phyloP scores from a whole-genome alignment of 768 basidiomycete genomes.

The Lactarius trivialis region DNA sequence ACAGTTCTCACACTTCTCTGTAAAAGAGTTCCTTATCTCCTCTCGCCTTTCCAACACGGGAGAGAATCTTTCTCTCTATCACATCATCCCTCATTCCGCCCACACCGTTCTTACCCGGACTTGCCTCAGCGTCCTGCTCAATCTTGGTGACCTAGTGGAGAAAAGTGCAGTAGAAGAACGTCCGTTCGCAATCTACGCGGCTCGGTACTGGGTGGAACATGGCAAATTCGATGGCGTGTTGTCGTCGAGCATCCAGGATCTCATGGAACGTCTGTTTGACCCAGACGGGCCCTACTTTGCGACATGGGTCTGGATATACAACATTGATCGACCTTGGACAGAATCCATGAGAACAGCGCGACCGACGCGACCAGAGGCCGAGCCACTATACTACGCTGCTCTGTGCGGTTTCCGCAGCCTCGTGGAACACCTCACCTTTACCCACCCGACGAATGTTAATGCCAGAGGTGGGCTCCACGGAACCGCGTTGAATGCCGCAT shows the following conservation, averaged over 20 bases:
- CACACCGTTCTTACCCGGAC: neutral
- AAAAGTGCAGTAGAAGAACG: neutral
- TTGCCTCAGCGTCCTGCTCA: neutral
- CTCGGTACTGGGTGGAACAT: constrained; percentile 5
- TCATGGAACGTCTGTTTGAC: neutral
- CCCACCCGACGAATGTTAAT: neutral
- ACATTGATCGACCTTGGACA: constrained; percentile 1
- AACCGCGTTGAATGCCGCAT: neutral
- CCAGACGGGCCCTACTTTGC: neutral
- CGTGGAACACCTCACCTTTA: neutral
- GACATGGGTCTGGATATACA: constrained; percentile 7
- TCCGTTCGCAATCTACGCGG: constrained; percentile 6
- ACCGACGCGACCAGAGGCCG: neutral
- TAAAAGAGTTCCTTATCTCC: neutral
- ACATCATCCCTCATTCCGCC: neutral
- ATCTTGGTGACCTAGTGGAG: neutral
- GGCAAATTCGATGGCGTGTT: neutral
- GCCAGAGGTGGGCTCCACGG: neutral
- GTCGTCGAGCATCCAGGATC: neutral
- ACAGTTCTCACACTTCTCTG: neutral
- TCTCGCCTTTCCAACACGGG: neutral
- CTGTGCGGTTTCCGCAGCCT: neutral
- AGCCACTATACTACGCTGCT: constrained; percentile 4
- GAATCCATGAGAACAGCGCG: neutral
- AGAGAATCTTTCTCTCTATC: neutral